Evolutionary conservation across 345 rosid genomes (phyloP).

Genomic region (Microcos paniculata): DNA sequence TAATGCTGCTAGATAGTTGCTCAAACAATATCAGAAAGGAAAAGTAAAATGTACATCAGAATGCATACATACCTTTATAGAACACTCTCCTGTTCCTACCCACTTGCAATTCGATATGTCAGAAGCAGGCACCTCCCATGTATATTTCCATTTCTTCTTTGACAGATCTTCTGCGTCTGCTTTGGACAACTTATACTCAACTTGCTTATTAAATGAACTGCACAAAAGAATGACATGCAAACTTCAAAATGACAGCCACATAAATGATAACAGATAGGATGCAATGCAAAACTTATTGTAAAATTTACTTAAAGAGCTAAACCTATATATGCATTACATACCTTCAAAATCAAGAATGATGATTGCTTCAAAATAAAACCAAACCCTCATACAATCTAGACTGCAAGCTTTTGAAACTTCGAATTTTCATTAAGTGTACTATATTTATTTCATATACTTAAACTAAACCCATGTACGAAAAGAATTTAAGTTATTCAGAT

Average conservation of each 20-base stretch:
- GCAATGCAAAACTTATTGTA: neutral
- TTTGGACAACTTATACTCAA: conserved; percentile 55
- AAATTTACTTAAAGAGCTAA: neutral
- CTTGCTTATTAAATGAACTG: conserved; percentile 72
- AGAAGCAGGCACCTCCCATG: conserved; percentile 69
- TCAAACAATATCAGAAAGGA: neutral
- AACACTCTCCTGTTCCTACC: conserved; percentile 65
- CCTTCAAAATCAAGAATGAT: neutral
- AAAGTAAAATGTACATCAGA: conserved; percentile 1
- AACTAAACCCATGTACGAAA: neutral
- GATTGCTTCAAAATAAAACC: neutral
- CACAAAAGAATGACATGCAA: conserved; percentile 12
- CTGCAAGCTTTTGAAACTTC: neutral
- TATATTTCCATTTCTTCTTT: conserved; percentile 60
- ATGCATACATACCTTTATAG: conserved; percentile 50
- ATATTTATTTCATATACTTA: neutral
- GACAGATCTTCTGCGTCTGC: conserved; percentile 51
- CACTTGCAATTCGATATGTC: conserved; percentile 71
- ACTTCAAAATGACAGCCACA: neutral
- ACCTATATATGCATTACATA: neutral
- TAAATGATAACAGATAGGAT: conserved; percentile 2
- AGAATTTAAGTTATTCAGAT: neutral
- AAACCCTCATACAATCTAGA: neutral
- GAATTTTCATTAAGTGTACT: neutral
- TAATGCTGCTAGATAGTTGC: neutral